These are phyloP conservation scores for Bjerkandera adusta DNA, from an alignment of 1,284 basidiomycete species.

Conservation along the genomic window DNA sequence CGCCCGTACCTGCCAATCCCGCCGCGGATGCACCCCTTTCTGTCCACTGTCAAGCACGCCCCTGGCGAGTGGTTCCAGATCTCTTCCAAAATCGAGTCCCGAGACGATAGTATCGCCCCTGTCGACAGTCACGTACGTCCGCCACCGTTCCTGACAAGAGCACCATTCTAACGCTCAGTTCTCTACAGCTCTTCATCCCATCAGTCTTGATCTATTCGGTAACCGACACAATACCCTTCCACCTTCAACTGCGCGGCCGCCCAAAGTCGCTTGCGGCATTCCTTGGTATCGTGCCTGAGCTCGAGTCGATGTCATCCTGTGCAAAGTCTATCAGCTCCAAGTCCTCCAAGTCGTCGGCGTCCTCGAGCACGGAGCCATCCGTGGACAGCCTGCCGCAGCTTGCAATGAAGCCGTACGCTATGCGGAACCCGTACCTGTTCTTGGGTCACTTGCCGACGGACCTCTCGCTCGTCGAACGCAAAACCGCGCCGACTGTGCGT, in stretches of 20 bases:
- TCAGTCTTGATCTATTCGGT: conserved; percentile 50
- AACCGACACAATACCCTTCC: conserved; percentile 56
- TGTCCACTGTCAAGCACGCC: conserved; percentile 46
- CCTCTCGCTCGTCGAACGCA: not conserved
- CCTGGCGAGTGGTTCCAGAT: conserved; percentile 67
- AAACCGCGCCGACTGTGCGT: conserved; percentile 31
- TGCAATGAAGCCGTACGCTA: too few species aligned
- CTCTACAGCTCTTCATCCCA: conserved; percentile 47
- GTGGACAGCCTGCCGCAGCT: too few species aligned
- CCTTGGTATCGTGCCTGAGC: conserved; percentile 24
- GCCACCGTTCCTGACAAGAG: not conserved
- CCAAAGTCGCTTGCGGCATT: conserved; percentile 41
- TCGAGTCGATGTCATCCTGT: conserved; percentile 14
- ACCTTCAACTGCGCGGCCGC: conserved; percentile 54
- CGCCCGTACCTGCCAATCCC: conserved; percentile 47
- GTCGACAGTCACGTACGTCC: conserved; percentile 47
- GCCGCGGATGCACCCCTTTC: conserved; percentile 32
- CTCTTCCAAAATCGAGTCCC: conserved; percentile 39
- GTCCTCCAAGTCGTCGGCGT: conserved; percentile 3
- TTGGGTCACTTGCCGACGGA: not conserved
- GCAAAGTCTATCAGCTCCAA: conserved; percentile 6
- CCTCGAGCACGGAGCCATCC: not conserved
- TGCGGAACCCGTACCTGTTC: conserved; percentile 4
- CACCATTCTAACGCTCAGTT: not conserved
- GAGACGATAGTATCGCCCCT: conserved; percentile 18